These are phyloP conservation scores for Teunomyces lycoperdinae DNA, from an alignment of 805 yeast species.

Conservation along the genomic window DNA sequence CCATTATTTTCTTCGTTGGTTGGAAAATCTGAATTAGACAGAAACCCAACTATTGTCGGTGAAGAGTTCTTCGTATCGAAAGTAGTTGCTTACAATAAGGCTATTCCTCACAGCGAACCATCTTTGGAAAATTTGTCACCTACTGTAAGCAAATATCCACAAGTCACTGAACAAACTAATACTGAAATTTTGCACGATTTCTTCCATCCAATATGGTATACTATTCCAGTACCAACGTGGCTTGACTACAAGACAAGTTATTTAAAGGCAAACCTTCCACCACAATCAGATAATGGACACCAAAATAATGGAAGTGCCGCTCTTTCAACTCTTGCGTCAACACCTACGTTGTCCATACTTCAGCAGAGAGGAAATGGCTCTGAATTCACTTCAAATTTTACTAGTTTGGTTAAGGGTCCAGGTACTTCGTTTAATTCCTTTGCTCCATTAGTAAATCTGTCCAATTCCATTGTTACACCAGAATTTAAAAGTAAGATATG, in stretches of 20 bases:
- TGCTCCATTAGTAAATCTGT: slow-evolving; percentile 37
- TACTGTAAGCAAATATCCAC: slow-evolving; percentile 29
- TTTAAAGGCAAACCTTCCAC: slow-evolving; percentile 10
- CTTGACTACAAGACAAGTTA: slow-evolving; percentile 27
- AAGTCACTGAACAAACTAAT: slow-evolving; percentile 28
- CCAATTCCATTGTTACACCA: slow-evolving; percentile 30
- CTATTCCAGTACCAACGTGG: slow-evolving; percentile 43
- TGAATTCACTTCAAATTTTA: slow-evolving; percentile 11
- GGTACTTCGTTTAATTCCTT: slow-evolving; percentile 30
- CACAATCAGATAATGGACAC: slow-evolving; percentile 1
- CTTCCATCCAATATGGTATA: slow-evolving; percentile 46
- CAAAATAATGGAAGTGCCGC: slow-evolving; percentile 4
- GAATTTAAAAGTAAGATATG: slow-evolving; percentile 33
- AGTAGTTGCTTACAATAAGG: slow-evolving; percentile 51
- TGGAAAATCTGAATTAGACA: slow-evolving; percentile 70
- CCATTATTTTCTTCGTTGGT: slow-evolving; percentile 79
- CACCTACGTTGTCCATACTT: slow-evolving; percentile 21
- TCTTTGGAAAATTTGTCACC: slow-evolving; percentile 32
- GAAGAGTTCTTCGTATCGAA: slow-evolving; percentile 66
- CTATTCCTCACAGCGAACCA: slow-evolving; percentile 17
- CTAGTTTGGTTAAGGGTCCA: slow-evolving; percentile 8
- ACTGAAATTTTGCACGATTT: slow-evolving; percentile 39
- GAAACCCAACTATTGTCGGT: slow-evolving; percentile 65
- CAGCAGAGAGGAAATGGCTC: slow-evolving; percentile 21
- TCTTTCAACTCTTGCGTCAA: slow-evolving; percentile 2